Evolutionary conservation across 768 basidiomycete genomes (phyloP), one percentile per base, ranked within the genome.

Genomic region (Leccinum imitatum): DNA sequence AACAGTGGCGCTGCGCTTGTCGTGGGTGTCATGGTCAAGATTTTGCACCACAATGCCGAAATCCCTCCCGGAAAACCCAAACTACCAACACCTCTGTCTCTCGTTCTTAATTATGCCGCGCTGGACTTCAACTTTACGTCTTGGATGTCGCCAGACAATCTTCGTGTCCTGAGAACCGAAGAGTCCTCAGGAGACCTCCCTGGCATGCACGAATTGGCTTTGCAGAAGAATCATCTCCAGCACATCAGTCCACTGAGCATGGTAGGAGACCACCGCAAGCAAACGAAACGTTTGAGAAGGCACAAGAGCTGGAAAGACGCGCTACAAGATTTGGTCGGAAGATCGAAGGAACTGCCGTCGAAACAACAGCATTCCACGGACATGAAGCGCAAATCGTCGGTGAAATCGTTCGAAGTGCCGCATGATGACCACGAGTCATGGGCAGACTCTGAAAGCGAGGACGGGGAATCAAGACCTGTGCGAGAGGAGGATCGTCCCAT

Each of bases 41-140:
- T 95, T 39, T 77, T 98, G 46, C 94, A 98, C 74, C 79, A 76
- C 60, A 84, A 72, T 62, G 70, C 75, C 30, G 39, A 56, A 6
- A 57, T 74, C 6, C 64, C 74, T 13, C 61, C 64, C 46, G 64
- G 68, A 50, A 61, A 74, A 62, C 76, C 73, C 15, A 77, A 71
- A 21, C 78, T 96, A 33, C 90, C 87, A 1, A 79, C 83, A 17
- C 97, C 97, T 1, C 76, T 89, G 41, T 90, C 91, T 1, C 79
- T 98, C 59, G 87, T 97, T 30, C 83, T 96, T 56, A 93, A 86
- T 65, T 99, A 98, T 73, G 85, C 95, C 0, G 91, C 90, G 25
- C 82, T 98, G 50, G 95, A 98, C 73, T 98, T 99, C 78, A 98
- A 98, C 73, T 98, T 96, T 69, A 94, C 93, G 0, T 96, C 95